phyloP scores from a whole-genome alignment of 495 filamentous ascomycete genomes.

The Chaetomium cochliodes region DNA sequence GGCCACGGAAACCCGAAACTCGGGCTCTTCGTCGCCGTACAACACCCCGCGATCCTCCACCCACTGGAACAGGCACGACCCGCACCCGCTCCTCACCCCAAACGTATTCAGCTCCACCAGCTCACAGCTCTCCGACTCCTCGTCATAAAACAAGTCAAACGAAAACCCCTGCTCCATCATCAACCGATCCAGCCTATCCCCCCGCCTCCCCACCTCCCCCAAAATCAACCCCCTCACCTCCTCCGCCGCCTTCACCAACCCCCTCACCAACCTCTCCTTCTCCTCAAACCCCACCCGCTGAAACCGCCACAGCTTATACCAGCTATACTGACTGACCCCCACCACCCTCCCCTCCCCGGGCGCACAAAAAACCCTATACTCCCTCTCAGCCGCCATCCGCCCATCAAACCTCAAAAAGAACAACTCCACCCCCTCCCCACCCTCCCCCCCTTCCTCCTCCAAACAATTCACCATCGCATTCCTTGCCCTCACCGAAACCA shows the following conservation, averaged over 20 bases:
- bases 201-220: neutral
- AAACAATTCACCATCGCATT: neutral
- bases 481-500: neutral
- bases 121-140: conserved; percentile 14
- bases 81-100: conserved; percentile 29
- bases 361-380: conserved; percentile 40
- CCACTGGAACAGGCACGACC: conserved; percentile 38
- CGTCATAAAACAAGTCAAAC: conserved; percentile 36
- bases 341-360: conserved; percentile 16
- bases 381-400: conserved; percentile 26
- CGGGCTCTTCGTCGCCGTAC: conserved; percentile 19
- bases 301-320: conserved; percentile 32
- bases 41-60: conserved; percentile 24
- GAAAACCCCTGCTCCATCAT: conserved; percentile 31
- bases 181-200: conserved; percentile 18
- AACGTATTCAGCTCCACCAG: conserved; percentile 35
- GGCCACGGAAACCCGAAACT: conserved; percentile 20
- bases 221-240: conserved; percentile 16
- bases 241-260: conserved; percentile 11
- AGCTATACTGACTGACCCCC: neutral
- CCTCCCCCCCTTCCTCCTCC: neutral
- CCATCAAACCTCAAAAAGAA: conserved; percentile 38
- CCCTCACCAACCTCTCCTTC: conserved; percentile 16
- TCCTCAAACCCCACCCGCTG: conserved; percentile 2
- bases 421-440: conserved; percentile 12